Evolutionary conservation across 768 basidiomycete species (phyloP).

Genomic region (Tylopilus sp.): DNA sequence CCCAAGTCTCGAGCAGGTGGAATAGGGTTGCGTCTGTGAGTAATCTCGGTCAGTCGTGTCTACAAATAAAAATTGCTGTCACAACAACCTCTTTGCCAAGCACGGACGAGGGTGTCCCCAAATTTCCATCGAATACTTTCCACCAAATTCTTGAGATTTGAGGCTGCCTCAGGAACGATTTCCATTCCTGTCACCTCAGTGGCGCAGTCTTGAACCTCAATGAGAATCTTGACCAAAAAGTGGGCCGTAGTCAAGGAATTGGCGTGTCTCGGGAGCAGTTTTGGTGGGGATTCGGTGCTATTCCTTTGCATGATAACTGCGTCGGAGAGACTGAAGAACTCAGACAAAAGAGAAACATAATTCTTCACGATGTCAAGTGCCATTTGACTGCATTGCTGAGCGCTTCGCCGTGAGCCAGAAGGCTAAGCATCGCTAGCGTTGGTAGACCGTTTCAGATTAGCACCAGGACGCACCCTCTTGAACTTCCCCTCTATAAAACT

Average conservation of each 20-base stretch:
- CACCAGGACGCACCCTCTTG: conserved; percentile 58
- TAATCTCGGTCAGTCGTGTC: conserved; percentile 4
- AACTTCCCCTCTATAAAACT: conserved; percentile 92
- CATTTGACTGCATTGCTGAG: conserved; percentile 83
- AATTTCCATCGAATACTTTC: conserved; percentile 88
- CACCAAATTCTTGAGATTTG: conserved; percentile 66
- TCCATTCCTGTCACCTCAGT: conserved; percentile 80
- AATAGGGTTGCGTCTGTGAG: conserved; percentile 75
- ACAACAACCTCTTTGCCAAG: conserved; percentile 83
- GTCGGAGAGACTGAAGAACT: conserved; percentile 83
- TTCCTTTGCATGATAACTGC: conserved; percentile 58
- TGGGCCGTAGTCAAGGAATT: conserved; percentile 81
- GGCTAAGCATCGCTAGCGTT: conserved; percentile 20
- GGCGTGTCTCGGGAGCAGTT: conserved; percentile 66
- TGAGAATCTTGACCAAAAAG: conserved; percentile 75
- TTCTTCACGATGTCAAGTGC: conserved; percentile 82
- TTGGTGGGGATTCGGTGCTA: conserved; percentile 39
- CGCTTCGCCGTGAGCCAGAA: conserved; percentile 65
- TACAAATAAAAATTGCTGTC: not conserved
- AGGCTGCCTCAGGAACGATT: conserved; percentile 69
- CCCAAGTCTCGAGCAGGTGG: conserved; percentile 87
- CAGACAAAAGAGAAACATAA: conserved; percentile 80
- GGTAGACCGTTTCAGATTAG: not conserved
- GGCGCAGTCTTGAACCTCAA: conserved; percentile 83
- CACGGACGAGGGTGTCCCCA: conserved; percentile 69